phyloP scores from a whole-genome alignment of 768 basidiomycete species.

The Phylloporus sp. region DNA sequence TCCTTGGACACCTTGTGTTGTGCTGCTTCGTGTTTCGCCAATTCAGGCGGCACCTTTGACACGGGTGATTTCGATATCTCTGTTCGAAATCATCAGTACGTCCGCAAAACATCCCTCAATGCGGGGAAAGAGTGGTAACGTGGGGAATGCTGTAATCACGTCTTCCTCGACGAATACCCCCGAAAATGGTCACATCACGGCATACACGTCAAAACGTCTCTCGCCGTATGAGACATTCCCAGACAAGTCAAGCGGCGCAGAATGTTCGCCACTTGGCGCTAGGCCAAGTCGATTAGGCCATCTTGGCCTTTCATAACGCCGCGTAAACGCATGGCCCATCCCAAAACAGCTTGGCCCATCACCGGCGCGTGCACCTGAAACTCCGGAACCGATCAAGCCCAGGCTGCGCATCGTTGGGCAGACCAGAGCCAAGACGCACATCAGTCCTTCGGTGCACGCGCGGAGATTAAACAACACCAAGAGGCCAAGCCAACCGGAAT shows the following conservation, averaged over 20 bases:
- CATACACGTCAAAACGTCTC: background rate
- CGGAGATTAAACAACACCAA: slow-evolving; percentile 11
- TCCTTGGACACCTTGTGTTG: slow-evolving; percentile 88
- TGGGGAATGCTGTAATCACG: background rate
- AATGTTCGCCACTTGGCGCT: no score
- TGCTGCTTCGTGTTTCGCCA: slow-evolving; percentile 88
- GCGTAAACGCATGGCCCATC: no score
- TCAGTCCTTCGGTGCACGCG: no score
- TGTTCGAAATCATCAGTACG: slow-evolving; percentile 30
- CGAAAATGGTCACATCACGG: background rate
- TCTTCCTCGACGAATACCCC: no score
- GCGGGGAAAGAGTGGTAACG: slow-evolving; percentile 10
- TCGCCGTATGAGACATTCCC: no score
- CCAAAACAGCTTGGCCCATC: no score
- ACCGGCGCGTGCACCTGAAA: background rate
- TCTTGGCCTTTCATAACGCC: no score
- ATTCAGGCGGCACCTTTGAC: slow-evolving; percentile 80
- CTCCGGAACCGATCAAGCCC: slow-evolving; percentile 5
- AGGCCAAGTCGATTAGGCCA: no score
- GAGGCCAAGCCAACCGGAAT: background rate
- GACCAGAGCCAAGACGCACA: no score
- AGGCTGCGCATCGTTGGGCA: no score
- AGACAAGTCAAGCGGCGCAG: no score
- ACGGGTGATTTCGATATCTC: slow-evolving; percentile 94
- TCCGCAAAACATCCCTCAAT: no score